Evolutionary conservation across 371 early-diverging fungal genomes (phyloP).

Genomic region (Mucor irregularis): DNA sequence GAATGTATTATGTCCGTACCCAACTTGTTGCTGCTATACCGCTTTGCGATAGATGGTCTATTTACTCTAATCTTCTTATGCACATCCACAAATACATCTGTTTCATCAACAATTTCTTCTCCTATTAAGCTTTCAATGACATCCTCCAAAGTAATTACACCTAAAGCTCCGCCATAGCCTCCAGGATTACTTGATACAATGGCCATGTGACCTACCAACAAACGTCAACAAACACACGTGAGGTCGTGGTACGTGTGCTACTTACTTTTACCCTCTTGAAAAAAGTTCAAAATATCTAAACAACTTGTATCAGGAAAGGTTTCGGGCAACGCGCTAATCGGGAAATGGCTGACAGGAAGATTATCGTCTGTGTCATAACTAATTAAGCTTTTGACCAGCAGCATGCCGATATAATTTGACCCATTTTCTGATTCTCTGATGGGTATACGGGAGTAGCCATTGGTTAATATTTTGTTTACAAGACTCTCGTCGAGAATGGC

Average conservation of each 20-base stretch:
- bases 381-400: slow-evolving; percentile 86
- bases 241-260: not conserved
- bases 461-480: slow-evolving; percentile 71
- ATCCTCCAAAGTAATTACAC: slow-evolving; percentile 95
- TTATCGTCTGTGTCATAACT: slow-evolving; percentile 82
- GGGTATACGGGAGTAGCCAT: slow-evolving; percentile 93
- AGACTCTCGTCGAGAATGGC: slow-evolving; percentile 64
- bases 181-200: slow-evolving; percentile 63
- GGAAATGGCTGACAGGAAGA: slow-evolving; percentile 65
- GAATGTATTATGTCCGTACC: not conserved
- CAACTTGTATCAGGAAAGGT: slow-evolving; percentile 75
- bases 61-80: slow-evolving; percentile 10
- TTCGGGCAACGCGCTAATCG: slow-evolving; percentile 73
- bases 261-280: slow-evolving; percentile 85
- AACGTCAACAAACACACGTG: not conserved
- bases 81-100: slow-evolving; percentile 86
- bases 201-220: slow-evolving; percentile 60
- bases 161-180: slow-evolving; percentile 58
- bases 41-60: too few species aligned
- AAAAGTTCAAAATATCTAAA: slow-evolving; percentile 90
- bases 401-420: slow-evolving; percentile 82
- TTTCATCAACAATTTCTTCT: slow-evolving; percentile 92
- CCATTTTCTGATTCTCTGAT: slow-evolving; percentile 62
- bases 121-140: slow-evolving; percentile 95
- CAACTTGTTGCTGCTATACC: not conserved